Conservation (phyloP, 768 basidiomycete genomes). For the Tulasnella sp. region DNA sequence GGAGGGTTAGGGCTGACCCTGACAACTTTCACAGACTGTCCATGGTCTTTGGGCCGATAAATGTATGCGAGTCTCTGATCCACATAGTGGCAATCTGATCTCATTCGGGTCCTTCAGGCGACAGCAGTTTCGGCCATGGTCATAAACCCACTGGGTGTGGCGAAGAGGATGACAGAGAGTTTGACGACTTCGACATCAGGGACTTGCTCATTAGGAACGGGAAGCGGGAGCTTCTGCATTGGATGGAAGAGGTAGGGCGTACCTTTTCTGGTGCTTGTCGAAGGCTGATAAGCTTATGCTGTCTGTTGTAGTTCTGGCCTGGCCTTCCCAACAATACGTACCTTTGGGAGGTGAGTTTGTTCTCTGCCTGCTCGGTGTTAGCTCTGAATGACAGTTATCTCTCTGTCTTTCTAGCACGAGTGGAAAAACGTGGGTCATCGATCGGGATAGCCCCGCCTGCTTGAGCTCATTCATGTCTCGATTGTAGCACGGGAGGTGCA, state of each 20-base stretch:
- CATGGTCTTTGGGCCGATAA: slow-evolving; percentile 55
- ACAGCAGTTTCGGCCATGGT: slow-evolving; percentile 40
- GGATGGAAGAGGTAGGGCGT: no score
- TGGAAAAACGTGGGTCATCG: slow-evolving; percentile 33
- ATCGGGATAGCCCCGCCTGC: not conserved
- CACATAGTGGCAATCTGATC: not conserved
- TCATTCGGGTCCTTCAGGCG: not conserved
- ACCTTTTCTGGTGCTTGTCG: no score
- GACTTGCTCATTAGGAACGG: no score
- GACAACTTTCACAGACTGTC: slow-evolving; percentile 34
- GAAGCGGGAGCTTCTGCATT: no score
- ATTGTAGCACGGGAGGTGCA: not conserved
- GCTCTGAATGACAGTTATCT: not conserved
- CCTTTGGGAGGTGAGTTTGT: slow-evolving; percentile 38
- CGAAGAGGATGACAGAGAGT: no score
- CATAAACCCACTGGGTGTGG: not conserved
- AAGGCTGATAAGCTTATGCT: not conserved
- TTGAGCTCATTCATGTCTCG: not conserved
- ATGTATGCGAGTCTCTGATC: not conserved
- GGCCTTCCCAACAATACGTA: slow-evolving; percentile 39
- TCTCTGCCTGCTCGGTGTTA: not conserved
- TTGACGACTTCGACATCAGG: no score
- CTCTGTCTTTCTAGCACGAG: slow-evolving; percentile 38
- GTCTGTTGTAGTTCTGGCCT: slow-evolving; percentile 17
- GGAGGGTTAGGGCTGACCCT: not conserved